These are phyloP conservation scores for Darksidea phi DNA, from an alignment of 495 filamentous ascomycete species.

Conservation along the genomic window DNA sequence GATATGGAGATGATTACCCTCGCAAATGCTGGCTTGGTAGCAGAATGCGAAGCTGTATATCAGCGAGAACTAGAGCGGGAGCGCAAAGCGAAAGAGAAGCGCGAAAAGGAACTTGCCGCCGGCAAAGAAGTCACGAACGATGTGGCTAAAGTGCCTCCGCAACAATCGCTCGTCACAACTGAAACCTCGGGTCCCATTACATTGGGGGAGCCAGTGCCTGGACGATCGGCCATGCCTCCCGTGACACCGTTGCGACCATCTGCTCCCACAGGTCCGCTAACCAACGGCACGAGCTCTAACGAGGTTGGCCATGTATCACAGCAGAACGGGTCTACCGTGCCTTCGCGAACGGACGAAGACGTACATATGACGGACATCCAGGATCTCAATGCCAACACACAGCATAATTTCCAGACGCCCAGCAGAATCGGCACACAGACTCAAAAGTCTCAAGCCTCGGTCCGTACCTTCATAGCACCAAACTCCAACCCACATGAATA, in stretches of 20 bases:
- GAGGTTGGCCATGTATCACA: conserved; percentile 52
- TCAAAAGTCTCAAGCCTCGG: conserved; percentile 67
- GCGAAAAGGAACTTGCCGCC: conserved; percentile 52
- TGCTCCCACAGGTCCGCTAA: conserved; percentile 51
- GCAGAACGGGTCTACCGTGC: conserved; percentile 68
- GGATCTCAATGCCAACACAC: conserved; percentile 50
- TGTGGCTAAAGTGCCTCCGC: conserved; percentile 48
- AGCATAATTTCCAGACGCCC: conserved; percentile 40
- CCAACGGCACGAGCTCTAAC: conserved; percentile 53
- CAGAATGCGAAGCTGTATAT: conserved; percentile 72
- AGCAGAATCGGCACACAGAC: conserved; percentile 40
- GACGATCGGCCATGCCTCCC: conserved; percentile 46
- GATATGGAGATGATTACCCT: conserved; percentile 70
- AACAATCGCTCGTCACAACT: conserved; percentile 49
- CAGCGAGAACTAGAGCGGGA: conserved; percentile 59
- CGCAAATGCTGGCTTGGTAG: conserved; percentile 62
- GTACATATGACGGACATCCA: conserved; percentile 60
- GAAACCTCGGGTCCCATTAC: conserved; percentile 57
- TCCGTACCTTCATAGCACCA: conserved; percentile 69
- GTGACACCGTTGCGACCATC: conserved; percentile 51
- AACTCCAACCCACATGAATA: conserved; percentile 75
- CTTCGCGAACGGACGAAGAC: conserved; percentile 54
- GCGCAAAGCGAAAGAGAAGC: conserved; percentile 52
- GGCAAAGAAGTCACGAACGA: conserved; percentile 35
- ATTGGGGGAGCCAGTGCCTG: conserved; percentile 56